phyloP scores from a whole-genome alignment of 768 basidiomycete species.

The Agaricus subrufescens region DNA sequence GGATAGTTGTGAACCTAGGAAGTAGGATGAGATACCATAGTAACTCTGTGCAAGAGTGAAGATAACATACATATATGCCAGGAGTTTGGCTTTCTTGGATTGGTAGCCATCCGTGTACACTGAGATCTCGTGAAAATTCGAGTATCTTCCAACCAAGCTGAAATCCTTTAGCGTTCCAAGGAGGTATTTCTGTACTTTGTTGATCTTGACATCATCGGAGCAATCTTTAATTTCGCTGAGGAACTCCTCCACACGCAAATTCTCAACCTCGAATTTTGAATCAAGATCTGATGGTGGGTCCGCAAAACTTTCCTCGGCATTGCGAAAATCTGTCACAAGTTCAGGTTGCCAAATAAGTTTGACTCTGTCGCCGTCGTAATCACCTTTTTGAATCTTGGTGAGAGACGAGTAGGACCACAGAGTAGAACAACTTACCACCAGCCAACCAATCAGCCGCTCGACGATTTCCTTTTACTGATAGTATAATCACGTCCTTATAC shows the following conservation, averaged over 20 bases:
- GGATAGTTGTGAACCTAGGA: slow-evolving; percentile 41
- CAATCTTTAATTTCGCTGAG: slow-evolving; percentile 20
- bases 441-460: slow-evolving; percentile 60
- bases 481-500: slow-evolving; percentile 55
- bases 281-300: slow-evolving; percentile 41
- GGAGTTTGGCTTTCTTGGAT: slow-evolving; percentile 40
- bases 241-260: slow-evolving; percentile 41
- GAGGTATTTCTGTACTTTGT: slow-evolving; percentile 42
- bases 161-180: slow-evolving; percentile 44
- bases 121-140: slow-evolving; percentile 50
- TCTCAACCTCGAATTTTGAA: slow-evolving; percentile 35
- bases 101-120: slow-evolving; percentile 50
- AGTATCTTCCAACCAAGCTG: slow-evolving; percentile 49
- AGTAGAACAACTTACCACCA: slow-evolving; percentile 39
- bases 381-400: slow-evolving; percentile 33
- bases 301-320: slow-evolving; percentile 45
- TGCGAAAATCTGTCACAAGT: slow-evolving; percentile 51
- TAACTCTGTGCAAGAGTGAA: too few species aligned
- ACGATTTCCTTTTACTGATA: slow-evolving; percentile 46
- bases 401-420: background rate
- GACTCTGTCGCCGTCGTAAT: slow-evolving; percentile 68
- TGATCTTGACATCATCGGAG: slow-evolving; percentile 21
- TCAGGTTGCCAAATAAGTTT: slow-evolving; percentile 53
- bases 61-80: slow-evolving; percentile 44
- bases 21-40: background rate